Evolutionary conservation across 768 basidiomycete genomes (phyloP).

Genomic region (Sporobolomyces phaffii): DNA sequence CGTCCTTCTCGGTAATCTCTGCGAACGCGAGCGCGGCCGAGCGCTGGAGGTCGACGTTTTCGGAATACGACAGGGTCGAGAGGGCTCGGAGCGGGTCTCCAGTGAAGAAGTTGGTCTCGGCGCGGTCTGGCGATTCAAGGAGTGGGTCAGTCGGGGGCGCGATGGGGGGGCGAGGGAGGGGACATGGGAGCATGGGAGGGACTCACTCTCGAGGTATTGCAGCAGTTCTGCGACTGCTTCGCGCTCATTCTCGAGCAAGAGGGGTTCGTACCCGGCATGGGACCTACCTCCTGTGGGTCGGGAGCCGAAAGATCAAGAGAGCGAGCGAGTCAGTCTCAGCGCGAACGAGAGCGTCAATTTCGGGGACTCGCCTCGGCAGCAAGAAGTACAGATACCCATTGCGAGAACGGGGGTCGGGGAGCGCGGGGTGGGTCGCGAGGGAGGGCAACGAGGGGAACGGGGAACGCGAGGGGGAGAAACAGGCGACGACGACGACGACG

Average conservation of each 20-base stretch:
- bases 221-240: constrained; percentile 96
- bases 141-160: background rate
- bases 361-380: constrained; percentile 13
- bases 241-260: constrained; percentile 59
- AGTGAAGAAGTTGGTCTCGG: constrained; percentile 95
- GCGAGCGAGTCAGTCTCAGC: too few species aligned
- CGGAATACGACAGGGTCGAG: constrained; percentile 94
- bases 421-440: background rate
- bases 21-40: constrained; percentile 97
- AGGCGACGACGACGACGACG: too few species aligned
- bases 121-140: constrained; percentile 63
- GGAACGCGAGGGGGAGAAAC: background rate
- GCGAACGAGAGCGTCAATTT: too few species aligned
- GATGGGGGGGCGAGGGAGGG: constrained; percentile 1
- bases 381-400: constrained; percentile 18
- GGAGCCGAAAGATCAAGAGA: background rate
- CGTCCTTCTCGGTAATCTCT: constrained; percentile 97
- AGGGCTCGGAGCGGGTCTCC: constrained; percentile 86
- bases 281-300: background rate
- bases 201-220: constrained; percentile 93
- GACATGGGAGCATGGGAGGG: background rate
- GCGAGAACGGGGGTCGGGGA: background rate
- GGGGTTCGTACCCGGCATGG: constrained; percentile 42
- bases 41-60: constrained; percentile 97
- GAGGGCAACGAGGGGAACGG: background rate